Base-by-base conservation (phyloP, 371 early-diverging fungal genomes). In the Rhizopus stolonifer region DNA sequence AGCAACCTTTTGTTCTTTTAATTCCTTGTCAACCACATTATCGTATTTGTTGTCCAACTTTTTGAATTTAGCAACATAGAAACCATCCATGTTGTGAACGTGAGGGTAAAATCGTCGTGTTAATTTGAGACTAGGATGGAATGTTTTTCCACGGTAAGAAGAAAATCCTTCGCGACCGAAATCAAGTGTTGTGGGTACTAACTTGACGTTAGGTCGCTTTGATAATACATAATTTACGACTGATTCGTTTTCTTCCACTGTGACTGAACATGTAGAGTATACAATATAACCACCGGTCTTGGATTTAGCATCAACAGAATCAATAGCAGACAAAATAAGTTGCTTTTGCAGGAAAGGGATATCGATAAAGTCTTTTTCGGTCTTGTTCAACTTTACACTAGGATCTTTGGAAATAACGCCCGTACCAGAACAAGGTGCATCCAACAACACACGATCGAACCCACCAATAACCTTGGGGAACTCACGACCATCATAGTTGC, bases 51-150 rank as follows among this genome's bases (percentile, higher is more conserved):
- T 89, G 59, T 86, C 84, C 36, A 86, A 51, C 73, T 96, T 93
- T 74, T 91, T 89, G 69, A 99, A 90, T 62, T 99, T 99, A 38
- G 98, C 95, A 19, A 99, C 96, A 72, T 84, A 99, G 87, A 99
- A 99, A 49, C 99, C 99, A 76, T 99, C 99, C 98, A 99, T 98
- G 74, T 99, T 99, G 74, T 99, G 95, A 21, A 94, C 88, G 71
- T 99, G 99, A 26, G 99, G 99, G 76, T 98, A 99, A 79, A 91
- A 94, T 54, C 99, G 84, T 49, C 94, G 83, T 0, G 98, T 92
- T 52, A 92, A 68, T 26, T 81, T 81, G 50, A 99, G 55, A 15
- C 88, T 82, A 8, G 88, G 87, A 67, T 95, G 92, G 89, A 96
- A 99, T 3, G 65, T 60, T 57, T 90, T 89, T 46, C 95, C 98